Evolutionary conservation across 495 filamentous ascomycete species (phyloP), one percentile per base, ranked within the genome.

Genomic region (Hypoxylon perforatum): DNA sequence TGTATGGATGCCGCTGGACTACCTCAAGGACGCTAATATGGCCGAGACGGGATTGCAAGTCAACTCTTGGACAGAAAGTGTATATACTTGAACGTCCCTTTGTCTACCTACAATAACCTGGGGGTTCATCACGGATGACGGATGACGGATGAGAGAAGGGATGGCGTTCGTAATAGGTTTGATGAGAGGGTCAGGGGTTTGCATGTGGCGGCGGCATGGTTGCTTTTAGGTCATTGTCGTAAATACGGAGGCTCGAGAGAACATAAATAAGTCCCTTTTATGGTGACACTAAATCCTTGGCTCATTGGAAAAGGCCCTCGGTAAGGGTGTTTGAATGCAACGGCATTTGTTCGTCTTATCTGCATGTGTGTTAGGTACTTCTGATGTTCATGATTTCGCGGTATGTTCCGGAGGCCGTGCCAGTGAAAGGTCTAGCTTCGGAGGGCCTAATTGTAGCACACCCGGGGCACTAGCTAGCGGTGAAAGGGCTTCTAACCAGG

Each of bases 1-100:
- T 23, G 93, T 99, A 0, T 97, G 94, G 94, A 92, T 97, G 90
- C 94, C 93, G 47, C 71, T 97, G 66, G 87, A 94, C 39, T 98
- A 96, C 71, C 76, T 97, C 70, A 79, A 82, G 61, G 90, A 97
- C 66, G 94, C 90, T 0, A 83, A 90, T 66, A 95, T 97, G 94
- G 94, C 93, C 0, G 95, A 97, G 80, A 89, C 85, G 70, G 95
- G 94, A 0, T 68, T 84, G 57, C 80, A 82, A 67, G 76, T 84
- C 2, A 84, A 84, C 23, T 46, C 70, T n/a, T 82, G 76, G 74
- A 84, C 81, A 0, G 81, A 84, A 68, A 82, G 80, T 46, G 76
- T 84, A 0, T 84, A 77, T 56, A 78, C 81, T 10, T 84, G 61
- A n/a, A 75, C 4, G 44, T n/a, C 25, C 1, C 15, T 18, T 18